Percentiles rank a stretch among this genome's conserved stretches.
Conservation (phyloP, 495 filamentous ascomycete genomes). For the Terfezia claveryi region DNA sequence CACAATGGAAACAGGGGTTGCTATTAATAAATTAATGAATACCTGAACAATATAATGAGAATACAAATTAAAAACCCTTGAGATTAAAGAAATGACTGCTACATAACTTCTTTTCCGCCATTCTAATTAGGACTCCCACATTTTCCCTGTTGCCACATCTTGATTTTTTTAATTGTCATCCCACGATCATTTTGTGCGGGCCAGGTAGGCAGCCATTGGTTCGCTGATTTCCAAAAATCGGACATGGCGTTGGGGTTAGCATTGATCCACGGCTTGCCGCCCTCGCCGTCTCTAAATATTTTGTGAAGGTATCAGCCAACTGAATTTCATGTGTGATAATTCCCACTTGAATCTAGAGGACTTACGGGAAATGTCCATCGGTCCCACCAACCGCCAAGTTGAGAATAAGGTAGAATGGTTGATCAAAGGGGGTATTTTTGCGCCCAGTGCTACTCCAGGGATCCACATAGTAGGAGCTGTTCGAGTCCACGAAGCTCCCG, state of each 20-base stretch:
- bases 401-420: constrained; percentile 59
- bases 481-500: not conserved
- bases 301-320: too few species aligned
- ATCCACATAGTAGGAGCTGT: constrained; percentile 25
- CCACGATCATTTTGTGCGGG: constrained; percentile 27
- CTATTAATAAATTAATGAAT: too few species aligned
- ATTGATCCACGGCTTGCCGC: constrained; percentile 64
- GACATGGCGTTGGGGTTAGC: constrained; percentile 35
- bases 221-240: constrained; percentile 49
- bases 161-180: constrained; percentile 50
- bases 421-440: constrained; percentile 53
- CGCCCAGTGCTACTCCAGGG: constrained; percentile 43
- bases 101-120: too few species aligned
- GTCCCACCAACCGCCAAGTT: constrained; percentile 66
- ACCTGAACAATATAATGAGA: too few species aligned
- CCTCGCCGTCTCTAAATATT: constrained; percentile 46
- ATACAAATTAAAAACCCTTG: too few species aligned
- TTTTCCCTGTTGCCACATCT: constrained; percentile 35
- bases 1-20: too few species aligned
- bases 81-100: too few species aligned
- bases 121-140: not conserved
- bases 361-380: constrained; percentile 32
- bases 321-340: too few species aligned
- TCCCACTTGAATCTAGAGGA: too few species aligned
- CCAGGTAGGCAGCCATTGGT: constrained; percentile 61